Evolutionary conservation across 768 basidiomycete genomes (phyloP).

Genomic region (Roridomyces roridus): DNA sequence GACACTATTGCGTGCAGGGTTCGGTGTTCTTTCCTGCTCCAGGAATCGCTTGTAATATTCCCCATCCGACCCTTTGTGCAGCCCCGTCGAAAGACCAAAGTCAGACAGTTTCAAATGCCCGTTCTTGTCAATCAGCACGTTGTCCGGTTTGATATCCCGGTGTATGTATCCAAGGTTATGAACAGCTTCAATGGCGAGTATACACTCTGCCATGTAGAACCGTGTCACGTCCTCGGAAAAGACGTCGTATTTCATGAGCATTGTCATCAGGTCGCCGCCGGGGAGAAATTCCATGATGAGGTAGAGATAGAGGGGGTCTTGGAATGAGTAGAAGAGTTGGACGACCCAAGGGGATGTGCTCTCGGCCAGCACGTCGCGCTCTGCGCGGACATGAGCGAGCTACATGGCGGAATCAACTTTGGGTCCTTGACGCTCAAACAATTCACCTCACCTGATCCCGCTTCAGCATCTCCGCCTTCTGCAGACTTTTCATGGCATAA

Average conservation of each 20-base stretch:
- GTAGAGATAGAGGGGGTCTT: constrained; percentile 94
- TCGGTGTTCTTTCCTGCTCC: constrained; percentile 72
- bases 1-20: constrained; percentile 87
- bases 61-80: constrained; percentile 95
- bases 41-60: constrained; percentile 93
- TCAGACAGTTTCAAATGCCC: constrained; percentile 98
- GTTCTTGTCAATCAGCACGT: constrained; percentile 96
- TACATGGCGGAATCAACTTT: constrained; percentile 37
- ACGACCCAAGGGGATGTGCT: constrained; percentile 98
- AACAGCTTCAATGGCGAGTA: constrained; percentile 96
- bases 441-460: constrained; percentile 86
- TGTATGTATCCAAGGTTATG: constrained; percentile 99
- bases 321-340: constrained; percentile 97
- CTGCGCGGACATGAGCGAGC: constrained; percentile 97
- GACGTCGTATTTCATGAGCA: constrained; percentile 99
- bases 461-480: constrained; percentile 99
- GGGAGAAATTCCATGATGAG: constrained; percentile 90
- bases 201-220: constrained; percentile 99
- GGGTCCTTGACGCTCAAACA: too few species aligned
- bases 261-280: constrained; percentile 99
- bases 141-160: constrained; percentile 99
- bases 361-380: constrained; percentile 95
- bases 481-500: constrained; percentile 98
- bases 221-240: constrained; percentile 98
- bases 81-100: constrained; percentile 96